Evolutionary conservation across 352 stramenopile species (phyloP).

Genomic region (Phytophthora capsici): DNA sequence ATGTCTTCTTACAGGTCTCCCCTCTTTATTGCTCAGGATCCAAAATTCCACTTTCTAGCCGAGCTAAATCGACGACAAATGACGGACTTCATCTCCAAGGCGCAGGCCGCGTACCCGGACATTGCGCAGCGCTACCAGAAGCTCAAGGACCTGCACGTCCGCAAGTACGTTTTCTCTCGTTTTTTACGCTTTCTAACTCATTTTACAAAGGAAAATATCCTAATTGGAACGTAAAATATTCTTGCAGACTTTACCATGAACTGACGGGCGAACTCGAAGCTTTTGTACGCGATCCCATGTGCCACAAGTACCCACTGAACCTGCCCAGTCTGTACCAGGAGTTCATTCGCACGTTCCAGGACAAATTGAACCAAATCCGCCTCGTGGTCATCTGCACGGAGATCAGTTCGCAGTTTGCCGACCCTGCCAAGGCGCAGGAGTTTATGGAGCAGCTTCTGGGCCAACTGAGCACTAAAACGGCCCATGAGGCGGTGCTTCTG

Average conservation of each 20-base stretch:
- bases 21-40: conserved; percentile 25
- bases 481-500: conserved; percentile 71
- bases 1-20: conserved; percentile 2
- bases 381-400: conserved; percentile 93
- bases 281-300: conserved; percentile 90
- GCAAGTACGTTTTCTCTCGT: conserved; percentile 69
- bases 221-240: not conserved
- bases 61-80: conserved; percentile 8
- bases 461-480: conserved; percentile 68
- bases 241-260: conserved; percentile 96
- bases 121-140: conserved; percentile 92
- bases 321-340: conserved; percentile 91
- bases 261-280: conserved; percentile 93
- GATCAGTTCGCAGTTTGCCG: conserved; percentile 80
- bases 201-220: not conserved
- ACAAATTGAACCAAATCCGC: conserved; percentile 96
- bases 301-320: conserved; percentile 63
- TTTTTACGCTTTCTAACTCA: not conserved
- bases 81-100: conserved; percentile 89
- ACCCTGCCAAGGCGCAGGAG: conserved; percentile 68
- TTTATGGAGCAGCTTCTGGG: conserved; percentile 74
- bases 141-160: conserved; percentile 90
- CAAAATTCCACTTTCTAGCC: conserved; percentile 13
- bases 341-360: conserved; percentile 95
- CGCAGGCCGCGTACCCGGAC: conserved; percentile 91